Evolutionary conservation across 352 stramenopile genomes (phyloP).

Genomic region (Pythium aphanidermatum): DNA sequence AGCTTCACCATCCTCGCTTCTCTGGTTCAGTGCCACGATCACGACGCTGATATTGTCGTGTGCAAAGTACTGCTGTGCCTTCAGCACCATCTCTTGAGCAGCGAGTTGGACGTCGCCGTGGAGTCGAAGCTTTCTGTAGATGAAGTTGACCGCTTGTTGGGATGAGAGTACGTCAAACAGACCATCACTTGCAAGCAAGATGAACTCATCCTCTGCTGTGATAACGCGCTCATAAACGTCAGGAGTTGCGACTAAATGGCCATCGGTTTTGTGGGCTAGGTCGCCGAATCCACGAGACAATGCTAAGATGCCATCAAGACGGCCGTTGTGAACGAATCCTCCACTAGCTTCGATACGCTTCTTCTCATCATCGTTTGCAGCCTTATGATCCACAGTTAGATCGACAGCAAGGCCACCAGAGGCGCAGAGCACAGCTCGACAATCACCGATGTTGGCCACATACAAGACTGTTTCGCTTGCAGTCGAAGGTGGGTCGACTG

Average conservation of each 20-base stretch:
- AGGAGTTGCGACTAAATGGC: conserved; percentile 79
- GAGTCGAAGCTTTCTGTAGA: conserved; percentile 78
- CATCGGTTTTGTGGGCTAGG: conserved; percentile 83
- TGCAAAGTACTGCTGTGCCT: conserved; percentile 84
- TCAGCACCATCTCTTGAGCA: conserved; percentile 82
- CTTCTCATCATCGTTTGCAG: conserved; percentile 67
- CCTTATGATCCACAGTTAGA: conserved; percentile 87
- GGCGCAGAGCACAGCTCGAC: conserved; percentile 81
- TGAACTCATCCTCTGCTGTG: conserved; percentile 72
- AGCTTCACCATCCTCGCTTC: conserved; percentile 4
- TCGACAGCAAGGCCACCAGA: conserved; percentile 64
- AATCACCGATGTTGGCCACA: conserved; percentile 88
- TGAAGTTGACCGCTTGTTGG: conserved; percentile 89
- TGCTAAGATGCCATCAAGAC: conserved; percentile 81
- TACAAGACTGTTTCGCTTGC: conserved; percentile 53
- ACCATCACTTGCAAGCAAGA: conserved; percentile 89
- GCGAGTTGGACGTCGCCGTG: conserved; percentile 87
- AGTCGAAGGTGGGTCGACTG: too few species aligned
- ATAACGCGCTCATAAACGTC: conserved; percentile 72
- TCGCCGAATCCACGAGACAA: conserved; percentile 88
- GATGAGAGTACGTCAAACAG: conserved; percentile 90
- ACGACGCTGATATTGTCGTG: conserved; percentile 91
- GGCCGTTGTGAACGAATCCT: conserved; percentile 86
- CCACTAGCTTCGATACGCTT: conserved; percentile 71
- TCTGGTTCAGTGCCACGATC: conserved; percentile 81